Evolutionary conservation across 225 moss, liverwort and hornwort species (phyloP), one percentile per base, ranked within the genome.

Genomic region (Climacium dendroides): DNA sequence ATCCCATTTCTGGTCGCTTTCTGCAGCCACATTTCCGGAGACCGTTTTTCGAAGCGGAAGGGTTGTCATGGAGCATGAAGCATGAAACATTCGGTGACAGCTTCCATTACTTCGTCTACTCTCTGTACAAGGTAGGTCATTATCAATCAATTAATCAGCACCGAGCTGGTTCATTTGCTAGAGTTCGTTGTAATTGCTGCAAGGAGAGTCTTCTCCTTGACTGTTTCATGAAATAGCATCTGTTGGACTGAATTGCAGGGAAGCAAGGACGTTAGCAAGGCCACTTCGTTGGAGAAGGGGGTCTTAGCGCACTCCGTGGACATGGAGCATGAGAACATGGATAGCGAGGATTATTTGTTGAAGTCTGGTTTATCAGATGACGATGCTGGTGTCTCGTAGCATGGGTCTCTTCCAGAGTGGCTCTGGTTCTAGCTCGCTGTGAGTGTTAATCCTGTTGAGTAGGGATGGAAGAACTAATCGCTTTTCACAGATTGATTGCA

Each of bases 81-180:
- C 88, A 94, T 86, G 91, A 92, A 73, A 95, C 96, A 53, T 98
- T 97, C 61, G 98, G 98, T 63, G 94, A 95, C 63, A 94, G 91
- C 80, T 98, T 98, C 85, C 98, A 97, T 85, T 96, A 98, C 90
- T 97, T 95, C 83, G 94, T 98, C 76, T 98, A 98, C 87, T 92
- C 91, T 73, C 69, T 98, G 30, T 73, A 84, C 87, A 98, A 98
- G 98, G 96, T 98, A 84, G 47, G 70, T n/a, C 47, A 60, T 74
- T 47, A 35, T 65, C 24, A 54, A 57, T 75, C 34, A 81, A n/a
- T 69, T 72, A 43, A 74, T 65, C 35, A 65, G 25, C 62, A 34
- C 25, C 18, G 16, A 85, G 62, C 32, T 87, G 23, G 50, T 87
- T 84, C 45, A 65, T 35, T 75, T n/a, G 60, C 71, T 25, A 45